Conservation (phyloP, 768 basidiomycete genomes). For the Lentinula aciculospora region DNA sequence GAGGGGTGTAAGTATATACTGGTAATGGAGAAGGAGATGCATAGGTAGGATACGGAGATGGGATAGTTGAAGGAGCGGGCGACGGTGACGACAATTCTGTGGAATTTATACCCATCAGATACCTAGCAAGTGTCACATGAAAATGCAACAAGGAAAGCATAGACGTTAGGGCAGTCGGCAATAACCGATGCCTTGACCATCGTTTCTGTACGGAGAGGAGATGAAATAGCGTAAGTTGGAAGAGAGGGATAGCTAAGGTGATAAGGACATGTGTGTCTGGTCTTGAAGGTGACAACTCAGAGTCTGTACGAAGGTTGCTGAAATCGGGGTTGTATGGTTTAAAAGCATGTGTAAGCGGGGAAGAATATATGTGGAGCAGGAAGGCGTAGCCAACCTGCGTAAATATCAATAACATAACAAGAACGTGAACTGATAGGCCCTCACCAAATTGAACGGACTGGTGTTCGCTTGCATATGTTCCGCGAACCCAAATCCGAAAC, state of each 20-base stretch:
- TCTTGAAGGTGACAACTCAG: slow-evolving; percentile 42
- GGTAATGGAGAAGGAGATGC: not conserved
- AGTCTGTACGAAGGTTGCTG: not conserved
- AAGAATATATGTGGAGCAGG: slow-evolving; percentile 68
- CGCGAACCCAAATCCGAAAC: slow-evolving; percentile 26
- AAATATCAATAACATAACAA: no score
- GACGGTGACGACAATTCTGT: slow-evolving; percentile 11
- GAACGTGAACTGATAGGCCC: slow-evolving; percentile 19
- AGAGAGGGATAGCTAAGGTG: slow-evolving; percentile 64
- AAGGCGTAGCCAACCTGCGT: slow-evolving; percentile 71
- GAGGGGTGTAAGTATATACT: slow-evolving; percentile 1
- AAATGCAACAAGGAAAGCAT: slow-evolving; percentile 61
- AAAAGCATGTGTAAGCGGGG: slow-evolving; percentile 51
- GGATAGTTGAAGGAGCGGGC: slow-evolving; percentile 12
- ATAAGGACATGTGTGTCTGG: slow-evolving; percentile 73
- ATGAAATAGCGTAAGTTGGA: slow-evolving; percentile 69
- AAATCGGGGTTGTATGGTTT: slow-evolving; percentile 19
- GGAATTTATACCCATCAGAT: slow-evolving; percentile 15
- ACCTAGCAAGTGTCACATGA: slow-evolving; percentile 47
- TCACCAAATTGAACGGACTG: slow-evolving; percentile 68
- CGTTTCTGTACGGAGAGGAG: slow-evolving; percentile 56
- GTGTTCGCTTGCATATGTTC: slow-evolving; percentile 39
- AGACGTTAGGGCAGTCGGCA: slow-evolving; percentile 62
- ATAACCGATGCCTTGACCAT: slow-evolving; percentile 61
- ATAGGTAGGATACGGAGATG: not conserved